phyloP scores from a whole-genome alignment of 129 eudicot genomes.

The Flaveria sonorensis region DNA sequence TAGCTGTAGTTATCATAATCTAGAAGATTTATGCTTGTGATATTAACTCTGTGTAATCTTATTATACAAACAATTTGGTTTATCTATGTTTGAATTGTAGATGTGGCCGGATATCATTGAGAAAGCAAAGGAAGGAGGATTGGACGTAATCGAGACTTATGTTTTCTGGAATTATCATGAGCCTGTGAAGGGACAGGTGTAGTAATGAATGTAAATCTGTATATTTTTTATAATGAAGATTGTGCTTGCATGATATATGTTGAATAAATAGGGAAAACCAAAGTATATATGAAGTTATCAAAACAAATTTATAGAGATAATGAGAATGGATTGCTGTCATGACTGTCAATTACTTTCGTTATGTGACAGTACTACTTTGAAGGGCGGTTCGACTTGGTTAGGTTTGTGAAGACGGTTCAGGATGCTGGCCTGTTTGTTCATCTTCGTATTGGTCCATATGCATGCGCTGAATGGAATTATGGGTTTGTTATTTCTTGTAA shows the following conservation, averaged over 20 bases:
- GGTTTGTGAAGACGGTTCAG: constrained; percentile 67
- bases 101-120: constrained; percentile 68
- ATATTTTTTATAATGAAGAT: not conserved
- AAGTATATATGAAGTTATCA: not conserved
- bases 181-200: constrained; percentile 79
- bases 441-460: constrained; percentile 84
- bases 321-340: not conserved
- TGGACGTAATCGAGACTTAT: constrained; percentile 75
- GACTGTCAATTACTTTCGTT: not conserved
- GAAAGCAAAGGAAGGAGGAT: constrained; percentile 81
- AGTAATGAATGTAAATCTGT: constrained; percentile 1
- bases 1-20: not conserved
- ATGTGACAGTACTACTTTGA: constrained; percentile 62
- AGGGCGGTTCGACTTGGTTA: constrained; percentile 77
- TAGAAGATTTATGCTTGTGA: not conserved
- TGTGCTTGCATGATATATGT: not conserved
- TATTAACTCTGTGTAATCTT: no score
- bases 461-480: constrained; percentile 88
- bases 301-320: not conserved
- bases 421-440: constrained; percentile 80
- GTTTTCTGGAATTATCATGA: constrained; percentile 90
- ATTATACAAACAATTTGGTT: not conserved
- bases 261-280: not conserved
- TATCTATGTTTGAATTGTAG: constrained; percentile 39
- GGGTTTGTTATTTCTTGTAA: constrained; percentile 48